Percentiles rank a stretch among this genome's conserved stretches.
Conservation (phyloP, 2,329 filamentous ascomycete species). For the Neonectria neomacrospora region DNA sequence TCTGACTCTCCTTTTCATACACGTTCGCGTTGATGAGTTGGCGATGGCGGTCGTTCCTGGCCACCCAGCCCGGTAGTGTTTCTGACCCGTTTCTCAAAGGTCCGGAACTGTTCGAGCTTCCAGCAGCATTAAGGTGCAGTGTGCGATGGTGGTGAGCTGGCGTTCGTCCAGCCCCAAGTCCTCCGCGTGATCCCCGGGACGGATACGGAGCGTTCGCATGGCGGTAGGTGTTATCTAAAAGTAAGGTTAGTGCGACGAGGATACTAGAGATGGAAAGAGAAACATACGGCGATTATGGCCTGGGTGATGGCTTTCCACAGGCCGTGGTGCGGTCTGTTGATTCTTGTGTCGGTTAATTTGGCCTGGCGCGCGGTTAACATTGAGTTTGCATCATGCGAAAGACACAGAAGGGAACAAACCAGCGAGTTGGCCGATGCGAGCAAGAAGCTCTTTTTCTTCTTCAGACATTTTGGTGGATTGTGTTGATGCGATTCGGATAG, state of each 20-base stretch:
- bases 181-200: slow-evolving; percentile 48
- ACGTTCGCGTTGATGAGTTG: slow-evolving; percentile 85
- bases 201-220: slow-evolving; percentile 49
- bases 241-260: slow-evolving; percentile 20
- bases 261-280: background rate
- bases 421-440: slow-evolving; percentile 63
- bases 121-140: slow-evolving; percentile 69
- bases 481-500: background rate
- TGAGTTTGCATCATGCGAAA: slow-evolving; percentile 23
- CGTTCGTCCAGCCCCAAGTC: slow-evolving; percentile 52
- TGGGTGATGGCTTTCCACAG: slow-evolving; percentile 44
- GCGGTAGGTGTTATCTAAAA: slow-evolving; percentile 49
- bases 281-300: slow-evolving; percentile 52
- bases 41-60: slow-evolving; percentile 79
- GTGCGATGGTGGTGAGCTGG: slow-evolving; percentile 62
- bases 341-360: slow-evolving; percentile 85
- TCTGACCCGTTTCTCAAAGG: slow-evolving; percentile 51
- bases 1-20: slow-evolving; percentile 78
- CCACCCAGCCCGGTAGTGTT: slow-evolving; percentile 66
- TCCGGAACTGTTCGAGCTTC: slow-evolving; percentile 51
- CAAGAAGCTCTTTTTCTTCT: slow-evolving; percentile 64
- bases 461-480: slow-evolving; percentile 53
- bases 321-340: slow-evolving; percentile 60
- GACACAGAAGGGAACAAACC: slow-evolving; percentile 50
- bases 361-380: slow-evolving; percentile 59